A percentile compares a stretch with the other conserved stretches of the same genome.
phyloP scores from a whole-genome alignment of 2,329 filamentous ascomycete genomes.

The Pestalotiopsis sp. region DNA sequence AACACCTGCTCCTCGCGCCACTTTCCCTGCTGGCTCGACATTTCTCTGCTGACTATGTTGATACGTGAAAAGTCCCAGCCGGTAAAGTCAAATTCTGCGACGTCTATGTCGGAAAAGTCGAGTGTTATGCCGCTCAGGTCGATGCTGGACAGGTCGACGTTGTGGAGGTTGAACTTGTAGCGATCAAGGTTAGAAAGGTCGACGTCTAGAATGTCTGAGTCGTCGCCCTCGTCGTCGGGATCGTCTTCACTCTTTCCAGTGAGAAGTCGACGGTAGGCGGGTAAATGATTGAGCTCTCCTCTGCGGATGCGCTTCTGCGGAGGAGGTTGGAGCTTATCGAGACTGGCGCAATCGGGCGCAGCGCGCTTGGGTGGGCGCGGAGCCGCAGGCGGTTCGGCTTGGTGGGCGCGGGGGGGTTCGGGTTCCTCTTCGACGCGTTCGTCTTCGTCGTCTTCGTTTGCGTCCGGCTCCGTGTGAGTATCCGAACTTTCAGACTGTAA shows the following conservation, averaged over 20 bases:
- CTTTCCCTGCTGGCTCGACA: conserved; percentile 61
- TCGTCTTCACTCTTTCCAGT: too few species aligned
- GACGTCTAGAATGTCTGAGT: background rate
- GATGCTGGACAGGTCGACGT: background rate
- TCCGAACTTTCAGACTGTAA: too few species aligned
- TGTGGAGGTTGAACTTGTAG: background rate
- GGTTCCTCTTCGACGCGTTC: background rate
- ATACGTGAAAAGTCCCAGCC: conserved; percentile 17
- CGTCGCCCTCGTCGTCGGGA: too few species aligned
- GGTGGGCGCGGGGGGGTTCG: background rate
- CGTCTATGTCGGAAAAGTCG: background rate
- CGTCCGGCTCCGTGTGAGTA: too few species aligned
- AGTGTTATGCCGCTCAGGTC: background rate
- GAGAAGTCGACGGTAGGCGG: too few species aligned
- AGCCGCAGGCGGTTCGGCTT: too few species aligned
- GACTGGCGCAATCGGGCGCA: too few species aligned
- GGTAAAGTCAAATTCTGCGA: background rate
- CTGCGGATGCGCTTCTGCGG: too few species aligned
- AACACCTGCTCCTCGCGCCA: conserved; percentile 69
- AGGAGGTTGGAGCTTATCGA: too few species aligned
- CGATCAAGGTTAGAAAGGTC: background rate
- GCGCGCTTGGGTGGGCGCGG: too few species aligned
- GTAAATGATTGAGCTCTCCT: too few species aligned
- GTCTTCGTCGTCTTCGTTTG: background rate
- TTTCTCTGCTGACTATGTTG: conserved; percentile 26